These are phyloP conservation scores for Exophiala phaeomuriformis DNA, from an alignment of 2,329 filamentous ascomycete genomes.

Conservation along the genomic window DNA sequence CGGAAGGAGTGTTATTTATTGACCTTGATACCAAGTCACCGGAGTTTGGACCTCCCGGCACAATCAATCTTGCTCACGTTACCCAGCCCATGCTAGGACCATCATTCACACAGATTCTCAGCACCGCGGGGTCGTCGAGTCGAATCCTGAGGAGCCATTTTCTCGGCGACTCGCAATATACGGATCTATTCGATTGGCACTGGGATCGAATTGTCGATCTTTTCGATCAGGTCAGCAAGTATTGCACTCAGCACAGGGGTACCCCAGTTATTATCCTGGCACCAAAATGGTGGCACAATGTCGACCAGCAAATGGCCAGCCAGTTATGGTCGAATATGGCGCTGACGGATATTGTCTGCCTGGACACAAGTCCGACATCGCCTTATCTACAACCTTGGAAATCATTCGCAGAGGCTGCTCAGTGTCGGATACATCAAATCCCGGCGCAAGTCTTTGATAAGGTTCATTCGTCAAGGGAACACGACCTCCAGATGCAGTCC, in stretches of 20 bases:
- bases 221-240: constrained; percentile 41
- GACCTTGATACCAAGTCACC: constrained; percentile 55
- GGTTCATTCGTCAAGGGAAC: constrained; percentile 46
- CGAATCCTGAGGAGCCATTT: constrained; percentile 46
- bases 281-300: constrained; percentile 49
- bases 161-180: constrained; percentile 47
- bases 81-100: constrained; percentile 48
- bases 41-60: constrained; percentile 53
- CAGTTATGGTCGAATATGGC: constrained; percentile 42
- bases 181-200: constrained; percentile 53
- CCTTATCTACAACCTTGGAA: constrained; percentile 39
- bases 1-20: constrained; percentile 45
- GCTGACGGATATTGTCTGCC: constrained; percentile 48
- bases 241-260: constrained; percentile 36
- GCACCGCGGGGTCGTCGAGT: constrained; percentile 12
- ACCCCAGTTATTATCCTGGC: constrained; percentile 52
- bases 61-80: constrained; percentile 51
- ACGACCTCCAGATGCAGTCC: constrained; percentile 53
- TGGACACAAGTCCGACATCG: constrained; percentile 44
- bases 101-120: constrained; percentile 46
- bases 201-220: constrained; percentile 47
- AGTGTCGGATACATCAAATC: constrained; percentile 40
- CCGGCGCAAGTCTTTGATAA: constrained; percentile 38
- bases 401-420: constrained; percentile 33
- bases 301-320: constrained; percentile 44